Percentiles rank a stretch among this genome's conserved stretches.
Evolutionary conservation across 2,329 filamentous ascomycete species (phyloP).

Genomic region (Cytospora piceicola): DNA sequence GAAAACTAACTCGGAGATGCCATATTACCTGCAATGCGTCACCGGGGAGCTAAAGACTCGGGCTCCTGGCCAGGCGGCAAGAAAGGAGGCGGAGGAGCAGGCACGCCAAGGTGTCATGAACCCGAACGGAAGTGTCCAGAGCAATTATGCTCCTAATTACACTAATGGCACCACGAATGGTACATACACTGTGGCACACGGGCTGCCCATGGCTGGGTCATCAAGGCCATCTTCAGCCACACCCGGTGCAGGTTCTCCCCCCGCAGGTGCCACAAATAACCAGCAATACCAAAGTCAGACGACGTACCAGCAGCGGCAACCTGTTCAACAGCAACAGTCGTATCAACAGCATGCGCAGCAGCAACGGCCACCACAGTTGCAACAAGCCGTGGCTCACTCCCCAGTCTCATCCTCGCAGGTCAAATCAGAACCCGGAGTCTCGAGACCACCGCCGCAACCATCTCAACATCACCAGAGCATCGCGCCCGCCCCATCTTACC

Average conservation of each 20-base stretch:
- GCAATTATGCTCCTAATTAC: constrained; percentile 35
- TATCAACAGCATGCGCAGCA: constrained; percentile 27
- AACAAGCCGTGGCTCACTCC: constrained; percentile 17
- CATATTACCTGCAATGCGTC: constrained; percentile 83
- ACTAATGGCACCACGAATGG: constrained; percentile 20
- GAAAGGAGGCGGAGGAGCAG: constrained; percentile 69
- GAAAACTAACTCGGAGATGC: constrained; percentile 89
- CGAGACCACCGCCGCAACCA: constrained; percentile 19
- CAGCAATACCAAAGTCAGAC: constrained; percentile 20
- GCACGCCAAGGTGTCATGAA: constrained; percentile 64
- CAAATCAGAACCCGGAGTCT: constrained; percentile 12
- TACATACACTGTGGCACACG: constrained; percentile 17
- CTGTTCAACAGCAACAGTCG: constrained; percentile 25
- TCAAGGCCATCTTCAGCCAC: constrained; percentile 18
- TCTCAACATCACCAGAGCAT: constrained; percentile 27
- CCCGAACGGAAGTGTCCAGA: constrained; percentile 56
- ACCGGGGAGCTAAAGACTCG: constrained; percentile 88
- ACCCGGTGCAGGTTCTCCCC: constrained; percentile 16
- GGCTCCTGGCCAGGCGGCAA: constrained; percentile 73
- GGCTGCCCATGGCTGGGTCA: constrained; percentile 8
- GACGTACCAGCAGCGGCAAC: constrained; percentile 23
- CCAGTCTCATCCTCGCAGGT: constrained; percentile 1
- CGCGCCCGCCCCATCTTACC: constrained; percentile 26
- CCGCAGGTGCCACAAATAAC: constrained; percentile 9
- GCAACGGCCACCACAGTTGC: constrained; percentile 22